Conservation (phyloP, 441 rosid genomes). For the Omphalea diandra region DNA sequence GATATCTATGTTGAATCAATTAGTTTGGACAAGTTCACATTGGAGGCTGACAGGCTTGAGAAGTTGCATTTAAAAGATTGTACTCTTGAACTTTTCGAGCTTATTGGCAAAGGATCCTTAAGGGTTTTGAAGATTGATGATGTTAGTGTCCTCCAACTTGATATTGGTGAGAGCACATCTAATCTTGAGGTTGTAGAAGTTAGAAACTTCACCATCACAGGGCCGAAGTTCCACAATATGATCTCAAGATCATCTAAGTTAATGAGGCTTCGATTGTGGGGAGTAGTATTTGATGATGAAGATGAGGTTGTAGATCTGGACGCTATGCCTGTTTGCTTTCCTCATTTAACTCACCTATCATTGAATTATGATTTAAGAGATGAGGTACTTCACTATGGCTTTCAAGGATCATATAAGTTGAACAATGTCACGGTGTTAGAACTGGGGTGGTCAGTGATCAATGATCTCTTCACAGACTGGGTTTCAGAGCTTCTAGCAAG, state of each 20-base stretch:
- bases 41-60: slow-evolving; percentile 72
- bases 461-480: slow-evolving; percentile 61
- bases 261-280: slow-evolving; percentile 72
- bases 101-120: slow-evolving; percentile 70
- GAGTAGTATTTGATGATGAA: slow-evolving; percentile 60
- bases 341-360: slow-evolving; percentile 59
- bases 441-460: slow-evolving; percentile 69
- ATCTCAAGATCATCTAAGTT: slow-evolving; percentile 66
- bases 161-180: slow-evolving; percentile 55
- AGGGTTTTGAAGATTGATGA: slow-evolving; percentile 68
- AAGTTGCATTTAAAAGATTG: slow-evolving; percentile 65
- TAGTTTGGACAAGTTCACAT: slow-evolving; percentile 65
- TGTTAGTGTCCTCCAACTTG: slow-evolving; percentile 58
- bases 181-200: slow-evolving; percentile 73
- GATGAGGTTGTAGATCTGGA: slow-evolving; percentile 68
- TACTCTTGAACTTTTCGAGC: slow-evolving; percentile 64
- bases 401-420: slow-evolving; percentile 49
- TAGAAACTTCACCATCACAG: slow-evolving; percentile 59
- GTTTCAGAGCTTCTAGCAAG: slow-evolving; percentile 56
- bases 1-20: slow-evolving; percentile 56
- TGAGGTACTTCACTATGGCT: slow-evolving; percentile 47
- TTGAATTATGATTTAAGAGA: slow-evolving; percentile 62
- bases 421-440: slow-evolving; percentile 59
- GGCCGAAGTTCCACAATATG: slow-evolving; percentile 76
- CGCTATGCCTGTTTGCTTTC: slow-evolving; percentile 58